Conservation (phyloP, 371 early-diverging fungal species). For the Apophysomyces elegans region DNA sequence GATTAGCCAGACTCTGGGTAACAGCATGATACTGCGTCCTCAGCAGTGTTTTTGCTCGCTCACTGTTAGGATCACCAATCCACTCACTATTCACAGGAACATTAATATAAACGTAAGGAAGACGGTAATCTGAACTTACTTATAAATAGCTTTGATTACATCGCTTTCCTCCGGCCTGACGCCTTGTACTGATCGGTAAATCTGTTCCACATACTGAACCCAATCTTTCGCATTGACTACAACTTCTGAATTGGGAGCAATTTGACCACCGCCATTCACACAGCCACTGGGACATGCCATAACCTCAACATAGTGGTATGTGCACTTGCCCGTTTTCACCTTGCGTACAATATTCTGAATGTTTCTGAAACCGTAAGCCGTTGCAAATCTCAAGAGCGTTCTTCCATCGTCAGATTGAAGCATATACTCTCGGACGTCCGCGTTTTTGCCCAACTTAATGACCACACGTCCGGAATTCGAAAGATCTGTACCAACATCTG, state of each 20-base stretch:
- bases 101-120: constrained; percentile 1
- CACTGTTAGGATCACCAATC: constrained; percentile 42
- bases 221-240: constrained; percentile 66
- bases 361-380: constrained; percentile 95
- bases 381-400: constrained; percentile 74
- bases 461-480: constrained; percentile 35
- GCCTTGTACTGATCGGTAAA: constrained; percentile 57
- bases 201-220: constrained; percentile 58
- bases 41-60: constrained; percentile 58
- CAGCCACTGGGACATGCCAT: constrained; percentile 96
- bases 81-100: constrained; percentile 41
- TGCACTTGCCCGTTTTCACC: constrained; percentile 68
- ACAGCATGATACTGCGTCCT: constrained; percentile 83
- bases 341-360: constrained; percentile 95
- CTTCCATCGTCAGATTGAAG: constrained; percentile 54
- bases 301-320: constrained; percentile 94
- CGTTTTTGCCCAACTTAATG: constrained; percentile 76
- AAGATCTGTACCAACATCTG: constrained; percentile 47
- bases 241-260: constrained; percentile 47
- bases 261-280: constrained; percentile 92
- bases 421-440: constrained; percentile 79
- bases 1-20: constrained; percentile 63
- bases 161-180: constrained; percentile 63
- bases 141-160: constrained; percentile 57
- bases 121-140: constrained; percentile 38